Evolutionary conservation across 345 rosid genomes (phyloP).

Genomic region (Bretschneidera sinensis): DNA sequence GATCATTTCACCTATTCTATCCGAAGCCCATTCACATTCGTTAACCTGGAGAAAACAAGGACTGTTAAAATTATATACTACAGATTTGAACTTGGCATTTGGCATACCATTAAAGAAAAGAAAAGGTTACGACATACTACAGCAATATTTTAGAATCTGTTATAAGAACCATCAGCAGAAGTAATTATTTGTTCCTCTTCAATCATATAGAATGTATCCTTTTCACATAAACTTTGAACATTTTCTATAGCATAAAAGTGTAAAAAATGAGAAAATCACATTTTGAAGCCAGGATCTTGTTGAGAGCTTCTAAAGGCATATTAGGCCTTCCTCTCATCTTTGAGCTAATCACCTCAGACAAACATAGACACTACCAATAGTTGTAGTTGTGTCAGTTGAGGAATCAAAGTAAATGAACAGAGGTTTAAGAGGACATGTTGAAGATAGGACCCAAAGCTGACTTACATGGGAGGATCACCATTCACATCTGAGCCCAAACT

Average conservation of each 20-base stretch:
- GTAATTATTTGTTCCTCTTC: no score
- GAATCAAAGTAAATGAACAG: not conserved
- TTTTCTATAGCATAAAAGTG: no score
- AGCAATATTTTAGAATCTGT: not conserved
- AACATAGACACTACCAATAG: not conserved
- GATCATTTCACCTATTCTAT: conserved; percentile 65
- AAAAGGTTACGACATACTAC: no score
- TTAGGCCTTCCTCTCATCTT: not conserved
- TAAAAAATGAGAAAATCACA: not conserved
- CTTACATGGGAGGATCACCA: not conserved
- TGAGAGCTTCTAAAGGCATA: not conserved
- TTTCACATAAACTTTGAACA: no score
- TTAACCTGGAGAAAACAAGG: conserved; percentile 42
- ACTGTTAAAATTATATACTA: no score
- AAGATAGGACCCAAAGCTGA: not conserved
- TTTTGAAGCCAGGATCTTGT: not conserved
- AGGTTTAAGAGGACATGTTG: not conserved
- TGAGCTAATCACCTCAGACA: not conserved
- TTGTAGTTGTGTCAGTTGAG: not conserved
- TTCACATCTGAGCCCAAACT: not conserved
- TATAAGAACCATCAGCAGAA: no score
- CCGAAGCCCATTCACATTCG: conserved; percentile 71
- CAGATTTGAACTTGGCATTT: no score
- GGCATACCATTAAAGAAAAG: not conserved
- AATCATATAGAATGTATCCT: no score